phyloP scores from a whole-genome alignment of 176 grass and related monocot species.

The Cenchrus purpureus region DNA sequence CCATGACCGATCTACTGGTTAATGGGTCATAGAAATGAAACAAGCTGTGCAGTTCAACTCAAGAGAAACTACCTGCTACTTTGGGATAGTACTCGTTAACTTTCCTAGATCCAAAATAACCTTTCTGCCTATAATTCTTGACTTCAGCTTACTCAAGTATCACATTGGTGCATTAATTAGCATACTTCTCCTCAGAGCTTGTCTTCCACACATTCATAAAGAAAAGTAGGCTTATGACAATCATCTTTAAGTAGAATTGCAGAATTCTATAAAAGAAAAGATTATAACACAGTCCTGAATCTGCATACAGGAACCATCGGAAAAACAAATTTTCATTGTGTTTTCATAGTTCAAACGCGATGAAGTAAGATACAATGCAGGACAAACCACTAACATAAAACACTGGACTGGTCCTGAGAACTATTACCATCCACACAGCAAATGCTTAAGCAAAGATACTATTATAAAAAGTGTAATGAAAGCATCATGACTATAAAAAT shows the following conservation, averaged over 20 bases:
- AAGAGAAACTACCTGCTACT: not conserved
- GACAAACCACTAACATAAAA: conserved; percentile 14
- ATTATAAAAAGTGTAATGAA: conserved; percentile 11
- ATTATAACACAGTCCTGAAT: conserved; percentile 14
- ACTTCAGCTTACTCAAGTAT: not conserved
- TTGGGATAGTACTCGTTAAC: not conserved
- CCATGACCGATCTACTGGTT: conserved; percentile 17
- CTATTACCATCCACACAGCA: conserved; percentile 4
- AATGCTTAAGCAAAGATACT: conserved; percentile 32
- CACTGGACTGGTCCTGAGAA: conserved; percentile 26
- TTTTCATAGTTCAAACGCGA: not conserved
- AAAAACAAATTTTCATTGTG: not conserved
- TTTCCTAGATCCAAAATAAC: not conserved
- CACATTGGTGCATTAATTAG: not conserved
- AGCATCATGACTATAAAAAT: conserved; percentile 39
- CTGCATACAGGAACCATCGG: not conserved
- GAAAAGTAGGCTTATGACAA: not conserved
- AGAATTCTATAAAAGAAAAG: not conserved
- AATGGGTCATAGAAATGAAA: not conserved
- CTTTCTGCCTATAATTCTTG: not conserved
- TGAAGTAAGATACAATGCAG: not conserved
- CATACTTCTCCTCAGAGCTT: not conserved
- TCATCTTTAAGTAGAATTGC: conserved; percentile 14
- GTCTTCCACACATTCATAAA: not conserved
- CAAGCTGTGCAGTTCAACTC: not conserved